Evolutionary conservation across 345 rosid species (phyloP), one percentile per base, ranked within the genome.

Genomic region (Gossypium raimondii): DNA sequence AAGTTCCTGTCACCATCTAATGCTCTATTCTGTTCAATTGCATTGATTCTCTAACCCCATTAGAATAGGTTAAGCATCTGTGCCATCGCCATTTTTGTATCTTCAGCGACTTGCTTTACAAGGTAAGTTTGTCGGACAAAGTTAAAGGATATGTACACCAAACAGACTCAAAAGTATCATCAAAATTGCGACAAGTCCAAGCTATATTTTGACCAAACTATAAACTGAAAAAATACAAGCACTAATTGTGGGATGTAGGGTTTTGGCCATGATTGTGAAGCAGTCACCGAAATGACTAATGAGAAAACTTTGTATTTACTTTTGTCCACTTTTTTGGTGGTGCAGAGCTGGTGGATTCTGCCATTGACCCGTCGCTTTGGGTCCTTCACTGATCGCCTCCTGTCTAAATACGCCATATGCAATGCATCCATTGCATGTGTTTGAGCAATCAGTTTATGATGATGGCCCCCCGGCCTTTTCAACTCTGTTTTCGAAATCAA

Each of bases 351-450:
- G 50, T 12, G 50, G 11, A 10, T 53, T 61, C 59, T 78, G 83
- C 76, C 83, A 57, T 78, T 76, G 80, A 79, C 85, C 34, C 11
- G 25, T 65, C 57, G 67, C 8, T 76, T 73, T 11, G 12, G 57
- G 47, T 18, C 34, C 16, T 47, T 69, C 67, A 74, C 78, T 50
- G 5, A 34, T 24, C 64, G 8, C 12, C 29, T 44, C 3, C 13
- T 57, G 25, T 45, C 55, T 3, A 45, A 66, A 45, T 34, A 34
- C 17, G 22, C 2, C 67, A 18, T 41, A 47, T 11, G 51, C 51
- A 47, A 34, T 47, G 51, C 51, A 47, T 47, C 51, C 13, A 47
- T 47, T 47, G 51, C 51, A 44, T 18, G 27, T 65, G n/a, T 20
- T 52, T 17, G 53, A 61, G 38, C 34, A 12, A 60, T 27, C 16